Percentiles rank a stretch among this genome's conserved stretches.
phyloP scores from a whole-genome alignment of 1,139 yeast genomes.

The Lodderomyces theae region DNA sequence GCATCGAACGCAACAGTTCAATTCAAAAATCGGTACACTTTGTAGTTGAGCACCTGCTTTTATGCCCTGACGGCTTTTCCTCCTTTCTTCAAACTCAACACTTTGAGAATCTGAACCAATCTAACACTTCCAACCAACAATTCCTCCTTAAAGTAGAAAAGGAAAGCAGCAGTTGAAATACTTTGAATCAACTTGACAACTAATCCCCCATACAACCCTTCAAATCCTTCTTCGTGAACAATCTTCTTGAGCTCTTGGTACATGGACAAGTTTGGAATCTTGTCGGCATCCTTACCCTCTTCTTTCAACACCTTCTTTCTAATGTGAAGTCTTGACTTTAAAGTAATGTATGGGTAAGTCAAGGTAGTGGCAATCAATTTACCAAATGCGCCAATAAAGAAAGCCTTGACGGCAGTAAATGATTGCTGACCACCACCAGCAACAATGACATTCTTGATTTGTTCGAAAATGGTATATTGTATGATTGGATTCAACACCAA shows the following conservation, averaged over 20 bases:
- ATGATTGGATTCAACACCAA: constrained; percentile 86
- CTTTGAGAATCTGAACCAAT: constrained; percentile 38
- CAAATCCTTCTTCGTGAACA: constrained; percentile 64
- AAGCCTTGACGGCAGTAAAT: constrained; percentile 66
- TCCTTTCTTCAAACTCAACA: constrained; percentile 25
- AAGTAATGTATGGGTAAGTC: constrained; percentile 88
- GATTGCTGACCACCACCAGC: constrained; percentile 48
- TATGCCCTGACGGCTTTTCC: not conserved
- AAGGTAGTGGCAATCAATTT: constrained; percentile 81
- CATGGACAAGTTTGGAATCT: constrained; percentile 38
- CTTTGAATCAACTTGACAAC: constrained; percentile 78
- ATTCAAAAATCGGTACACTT: no score
- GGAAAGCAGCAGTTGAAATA: constrained; percentile 83
- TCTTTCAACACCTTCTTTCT: constrained; percentile 37
- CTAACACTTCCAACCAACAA: constrained; percentile 53
- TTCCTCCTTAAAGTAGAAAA: constrained; percentile 89
- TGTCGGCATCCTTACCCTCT: constrained; percentile 17
- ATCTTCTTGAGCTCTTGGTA: constrained; percentile 48
- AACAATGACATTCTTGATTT: constrained; percentile 64
- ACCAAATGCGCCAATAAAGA: constrained; percentile 84
- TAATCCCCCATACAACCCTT: constrained; percentile 79
- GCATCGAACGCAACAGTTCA: no score
- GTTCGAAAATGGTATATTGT: constrained; percentile 90
- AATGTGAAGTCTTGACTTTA: constrained; percentile 86
- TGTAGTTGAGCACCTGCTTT: no score